Conservation (phyloP, 2,329 filamentous ascomycete genomes). For the Ilyonectria sp. region DNA sequence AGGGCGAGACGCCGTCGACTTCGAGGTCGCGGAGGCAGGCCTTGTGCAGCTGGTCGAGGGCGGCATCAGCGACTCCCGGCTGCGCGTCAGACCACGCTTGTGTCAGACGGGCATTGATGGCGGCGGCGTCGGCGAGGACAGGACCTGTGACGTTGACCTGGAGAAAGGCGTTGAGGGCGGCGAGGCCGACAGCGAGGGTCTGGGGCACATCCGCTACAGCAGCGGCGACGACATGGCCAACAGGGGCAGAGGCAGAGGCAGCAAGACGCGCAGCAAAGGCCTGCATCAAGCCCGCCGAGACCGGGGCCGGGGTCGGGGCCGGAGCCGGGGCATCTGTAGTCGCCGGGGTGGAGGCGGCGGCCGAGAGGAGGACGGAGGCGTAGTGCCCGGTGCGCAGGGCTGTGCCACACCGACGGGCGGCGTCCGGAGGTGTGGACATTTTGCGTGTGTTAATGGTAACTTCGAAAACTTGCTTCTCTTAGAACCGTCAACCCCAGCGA, state of each 20-base stretch:
- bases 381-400: slow-evolving; percentile 46
- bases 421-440: slow-evolving; percentile 22
- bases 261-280: slow-evolving; percentile 36
- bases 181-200: slow-evolving; percentile 51
- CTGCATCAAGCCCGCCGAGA: slow-evolving; percentile 34
- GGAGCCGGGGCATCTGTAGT: slow-evolving; percentile 33
- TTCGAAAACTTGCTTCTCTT: neutral
- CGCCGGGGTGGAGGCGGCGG: slow-evolving; percentile 30
- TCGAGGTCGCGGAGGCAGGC: slow-evolving; percentile 78
- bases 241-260: slow-evolving; percentile 11
- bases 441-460: neutral
- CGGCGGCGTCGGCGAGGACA: slow-evolving; percentile 65
- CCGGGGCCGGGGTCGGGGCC: slow-evolving; percentile 39
- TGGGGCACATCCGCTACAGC: slow-evolving; percentile 27
- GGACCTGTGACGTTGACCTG: slow-evolving; percentile 93
- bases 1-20: slow-evolving; percentile 89
- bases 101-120: slow-evolving; percentile 57
- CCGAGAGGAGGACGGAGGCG: slow-evolving; percentile 43
- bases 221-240: slow-evolving; percentile 14
- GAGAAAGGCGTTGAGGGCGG: slow-evolving; percentile 80
- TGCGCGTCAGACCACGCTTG: slow-evolving; percentile 54
- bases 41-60: slow-evolving; percentile 62
- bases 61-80: slow-evolving; percentile 13
- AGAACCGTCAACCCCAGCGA: neutral
- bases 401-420: slow-evolving; percentile 30